Evolutionary conservation across 805 yeast species (phyloP).

Genomic region (Candida vartiovaarae): DNA sequence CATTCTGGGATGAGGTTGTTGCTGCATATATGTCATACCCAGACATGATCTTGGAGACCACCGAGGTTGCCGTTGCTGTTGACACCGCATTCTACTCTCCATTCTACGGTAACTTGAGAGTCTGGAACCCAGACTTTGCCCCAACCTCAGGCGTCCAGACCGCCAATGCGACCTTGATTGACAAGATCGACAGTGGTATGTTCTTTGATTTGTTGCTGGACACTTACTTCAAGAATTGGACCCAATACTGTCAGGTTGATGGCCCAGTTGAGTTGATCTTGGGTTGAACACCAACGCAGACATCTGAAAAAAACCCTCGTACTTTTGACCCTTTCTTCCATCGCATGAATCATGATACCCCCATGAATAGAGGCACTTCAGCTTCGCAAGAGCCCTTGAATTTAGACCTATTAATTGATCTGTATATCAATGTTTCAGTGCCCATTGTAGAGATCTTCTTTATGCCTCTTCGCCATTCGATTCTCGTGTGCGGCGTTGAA

Average conservation of each 20-base stretch:
- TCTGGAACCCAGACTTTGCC: constrained; percentile 32
- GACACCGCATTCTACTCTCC: constrained; percentile 36
- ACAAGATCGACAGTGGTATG: constrained; percentile 25
- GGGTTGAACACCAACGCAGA: neutral
- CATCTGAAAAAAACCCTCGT: neutral
- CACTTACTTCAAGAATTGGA: constrained; percentile 30
- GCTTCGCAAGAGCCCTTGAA: no score
- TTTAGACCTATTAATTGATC: no score
- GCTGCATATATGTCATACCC: constrained; percentile 31
- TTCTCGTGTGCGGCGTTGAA: no score
- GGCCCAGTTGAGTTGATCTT: constrained; percentile 8
- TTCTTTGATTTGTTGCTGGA: constrained; percentile 29
- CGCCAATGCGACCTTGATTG: constrained; percentile 32
- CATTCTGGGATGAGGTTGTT: constrained; percentile 39
- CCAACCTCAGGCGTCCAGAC: constrained; percentile 27
- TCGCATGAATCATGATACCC: no score
- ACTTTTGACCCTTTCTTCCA: no score
- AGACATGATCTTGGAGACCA: constrained; percentile 26
- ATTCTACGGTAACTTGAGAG: constrained; percentile 34
- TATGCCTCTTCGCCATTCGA: no score
- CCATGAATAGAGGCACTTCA: no score
- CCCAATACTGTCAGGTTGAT: constrained; percentile 27
- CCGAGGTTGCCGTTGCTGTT: constrained; percentile 28
- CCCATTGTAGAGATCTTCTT: no score
- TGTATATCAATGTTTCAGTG: no score